Evolutionary conservation across 352 stramenopile genomes (phyloP), one percentile per base, ranked within the genome.

Genomic region (Phytopythium aichiense): DNA sequence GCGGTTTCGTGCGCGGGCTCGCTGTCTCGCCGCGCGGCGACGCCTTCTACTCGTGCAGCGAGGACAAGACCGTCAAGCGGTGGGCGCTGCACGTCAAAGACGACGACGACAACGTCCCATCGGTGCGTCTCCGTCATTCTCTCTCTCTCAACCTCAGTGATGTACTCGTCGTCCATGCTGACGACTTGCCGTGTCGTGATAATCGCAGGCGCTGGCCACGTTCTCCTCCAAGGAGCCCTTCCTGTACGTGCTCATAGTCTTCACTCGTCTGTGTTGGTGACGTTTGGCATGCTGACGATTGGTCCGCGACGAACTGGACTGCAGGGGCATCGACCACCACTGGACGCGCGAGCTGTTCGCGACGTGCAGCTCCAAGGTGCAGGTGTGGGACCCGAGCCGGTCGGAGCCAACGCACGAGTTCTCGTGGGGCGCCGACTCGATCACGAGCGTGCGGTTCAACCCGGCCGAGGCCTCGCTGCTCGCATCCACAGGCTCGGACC

Each of bases 321-420:
- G 15, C 62, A 98, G 97, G 67, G 96, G 89, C 16, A 97, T 99
- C 53, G 97, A 99, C 74, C 96, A 99, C 79, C 96, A 99, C 68
- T 99, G 96, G 96, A 89, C 71, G 60, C 86, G 98, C 60, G 77
- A 87, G 46, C 77, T 95, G 60, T 98, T 98, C 63, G 91, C 88
- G 18, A 96, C 91, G n/a, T 96, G 89, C 68, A 88, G 84, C 55
- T 94, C 87, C 35, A 79, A 97, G 58, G 96, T 99, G 31, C 88
- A 98, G 66, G 79, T 99, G 16, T 99, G 98, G 98, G 91, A 98
- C 69, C 87, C 92, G 8, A 82, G 88, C 49, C 87, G 97, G 33
- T 92, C 89, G 43, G 88, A 97, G 48, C 96, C 97, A 9, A 95
- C 98, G 42, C 91, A 98, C 66, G 88, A 95, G 64, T 97, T 92